Conservation (phyloP, 768 basidiomycete genomes). For the Suillus hirtellus region DNA sequence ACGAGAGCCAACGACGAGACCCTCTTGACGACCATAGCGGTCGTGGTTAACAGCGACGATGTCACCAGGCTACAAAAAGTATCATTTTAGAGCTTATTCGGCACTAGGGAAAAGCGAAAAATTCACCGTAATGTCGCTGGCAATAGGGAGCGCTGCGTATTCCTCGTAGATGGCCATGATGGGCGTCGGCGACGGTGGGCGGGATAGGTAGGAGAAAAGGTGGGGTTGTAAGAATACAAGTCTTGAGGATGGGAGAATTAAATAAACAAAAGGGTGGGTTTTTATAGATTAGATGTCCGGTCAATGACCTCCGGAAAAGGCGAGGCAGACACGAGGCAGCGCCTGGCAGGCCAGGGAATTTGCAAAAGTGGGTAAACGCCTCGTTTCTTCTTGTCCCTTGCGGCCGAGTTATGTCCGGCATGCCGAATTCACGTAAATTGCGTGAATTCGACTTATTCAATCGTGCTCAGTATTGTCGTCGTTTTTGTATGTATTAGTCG, state of each 20-base stretch:
- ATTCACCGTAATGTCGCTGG: constrained; percentile 40
- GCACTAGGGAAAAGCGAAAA: neutral
- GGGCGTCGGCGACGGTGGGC: constrained; percentile 25
- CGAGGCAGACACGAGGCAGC: constrained; percentile 55
- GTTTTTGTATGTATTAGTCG: neutral
- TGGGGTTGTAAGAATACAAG: constrained; percentile 29
- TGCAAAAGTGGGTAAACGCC: constrained; percentile 15
- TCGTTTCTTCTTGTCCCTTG: constrained; percentile 19
- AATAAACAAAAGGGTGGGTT: constrained; percentile 27
- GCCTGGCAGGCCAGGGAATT: constrained; percentile 18
- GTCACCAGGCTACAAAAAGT: constrained; percentile 62
- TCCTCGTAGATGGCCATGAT: constrained; percentile 45
- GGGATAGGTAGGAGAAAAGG: constrained; percentile 20
- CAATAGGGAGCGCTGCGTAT: constrained; percentile 21
- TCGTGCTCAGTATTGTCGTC: neutral
- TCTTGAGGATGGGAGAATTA: constrained; percentile 27
- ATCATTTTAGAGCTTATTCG: constrained; percentile 10
- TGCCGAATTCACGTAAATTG: constrained; percentile 16
- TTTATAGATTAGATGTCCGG: constrained; percentile 52
- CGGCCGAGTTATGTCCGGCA: constrained; percentile 14
- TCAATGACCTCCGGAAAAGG: constrained; percentile 34
- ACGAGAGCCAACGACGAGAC: constrained; percentile 77
- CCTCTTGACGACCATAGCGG: constrained; percentile 65
- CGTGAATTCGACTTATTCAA: neutral
- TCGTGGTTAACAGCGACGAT: constrained; percentile 76